Conservation (phyloP, 352 stramenopile genomes). For the Pythium dissotocum region DNA sequence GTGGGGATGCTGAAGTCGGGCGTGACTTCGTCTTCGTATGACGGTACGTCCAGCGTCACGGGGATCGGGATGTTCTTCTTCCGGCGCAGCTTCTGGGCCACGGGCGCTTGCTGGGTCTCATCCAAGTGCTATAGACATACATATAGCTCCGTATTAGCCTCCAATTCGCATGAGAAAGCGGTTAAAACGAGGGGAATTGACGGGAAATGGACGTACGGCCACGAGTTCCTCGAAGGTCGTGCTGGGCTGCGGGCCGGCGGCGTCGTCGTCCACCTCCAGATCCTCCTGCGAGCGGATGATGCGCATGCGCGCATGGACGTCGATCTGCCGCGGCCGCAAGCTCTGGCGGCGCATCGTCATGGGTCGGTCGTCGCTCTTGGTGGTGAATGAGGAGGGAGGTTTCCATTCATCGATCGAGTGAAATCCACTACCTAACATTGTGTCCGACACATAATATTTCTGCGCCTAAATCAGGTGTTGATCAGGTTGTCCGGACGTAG, state of each 20-base stretch:
- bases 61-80: constrained; percentile 89
- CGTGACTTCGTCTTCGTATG: constrained; percentile 68
- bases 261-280: constrained; percentile 70
- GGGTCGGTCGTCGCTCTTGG: background rate
- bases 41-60: constrained; percentile 64
- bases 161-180: background rate
- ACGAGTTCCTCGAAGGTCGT: constrained; percentile 78
- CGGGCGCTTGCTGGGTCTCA: constrained; percentile 45
- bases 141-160: background rate
- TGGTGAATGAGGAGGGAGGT: background rate
- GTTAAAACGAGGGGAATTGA: background rate
- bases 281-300: constrained; percentile 84
- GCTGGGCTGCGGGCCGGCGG: constrained; percentile 33
- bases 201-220: constrained; percentile 37
- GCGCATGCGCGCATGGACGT: constrained; percentile 84
- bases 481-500: no score
- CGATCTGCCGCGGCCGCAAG: constrained; percentile 84
- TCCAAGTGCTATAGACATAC: constrained; percentile 50
- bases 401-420: constrained; percentile 15
- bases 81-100: constrained; percentile 45
- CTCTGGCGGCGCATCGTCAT: constrained; percentile 75
- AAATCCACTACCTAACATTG: background rate
- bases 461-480: no score
- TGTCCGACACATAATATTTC: no score
- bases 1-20: constrained; percentile 73